Evolutionary conservation across 2,329 filamentous ascomycete genomes (phyloP), one percentile per base, ranked within the genome.

Genomic region (Clarireedia sp.): DNA sequence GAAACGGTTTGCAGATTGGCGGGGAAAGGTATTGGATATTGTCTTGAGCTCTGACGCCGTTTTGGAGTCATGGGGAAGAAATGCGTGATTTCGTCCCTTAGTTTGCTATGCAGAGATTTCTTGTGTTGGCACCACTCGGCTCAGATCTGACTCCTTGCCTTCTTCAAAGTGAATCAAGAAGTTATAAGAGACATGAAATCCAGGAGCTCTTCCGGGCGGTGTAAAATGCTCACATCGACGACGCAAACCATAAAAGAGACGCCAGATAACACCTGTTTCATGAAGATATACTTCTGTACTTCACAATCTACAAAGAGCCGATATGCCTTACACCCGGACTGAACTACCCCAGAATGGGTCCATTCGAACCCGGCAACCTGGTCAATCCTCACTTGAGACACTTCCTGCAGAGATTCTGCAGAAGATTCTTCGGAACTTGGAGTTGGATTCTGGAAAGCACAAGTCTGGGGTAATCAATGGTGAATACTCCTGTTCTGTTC

Each of bases 331-430:
- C 45, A 49, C 26, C 24, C 19, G 36, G 9, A 24, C 41, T 1
- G 36, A 40, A 17, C 23, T 16, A 43, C n/a, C 7, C 16, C 14
- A 38, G 5, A 41, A 37, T 24, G 21, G 45, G 26, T 5, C 24
- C n/a, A 44, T 21, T 8, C 37, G 40, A 14, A 21, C 45, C 21
- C 49, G 48, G 14, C 24, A 54, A 16, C 36, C 40, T 29, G 44
- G 55, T 37, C 24, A 73, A 23, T 74, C 85, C 17, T 74, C 76
- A 29, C 71, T 90, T 46, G 87, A 90, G 73, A 78, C 69, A 57
- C 75, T 90, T 9, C 86, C 86, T 0, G 74, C 78, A 38, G 86
- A 89, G 70, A 74, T 89, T 59, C 76, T 87, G 48, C 80, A 85
- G 87, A 77, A 71, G 81, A 73, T 52, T 21, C 46, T 49, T 56